Percentiles rank a stretch among this genome's conserved stretches.
phyloP scores from a whole-genome alignment of 2,329 filamentous ascomycete genomes.

The Fusarium bactridioides region DNA sequence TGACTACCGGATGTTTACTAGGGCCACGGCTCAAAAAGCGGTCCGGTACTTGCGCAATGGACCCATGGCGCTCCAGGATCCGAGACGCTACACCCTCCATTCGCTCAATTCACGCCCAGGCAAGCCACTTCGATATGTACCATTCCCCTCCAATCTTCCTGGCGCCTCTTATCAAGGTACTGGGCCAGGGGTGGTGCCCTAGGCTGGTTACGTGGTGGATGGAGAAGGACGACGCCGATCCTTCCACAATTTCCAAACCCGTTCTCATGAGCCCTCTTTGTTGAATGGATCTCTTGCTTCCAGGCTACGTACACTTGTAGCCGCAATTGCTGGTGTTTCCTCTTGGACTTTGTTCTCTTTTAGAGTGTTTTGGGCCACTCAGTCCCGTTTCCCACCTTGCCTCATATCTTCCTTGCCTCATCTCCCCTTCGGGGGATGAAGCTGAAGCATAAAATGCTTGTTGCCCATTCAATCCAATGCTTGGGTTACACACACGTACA shows the following conservation, averaged over 20 bases:
- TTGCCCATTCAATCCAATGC: conserved; percentile 2
- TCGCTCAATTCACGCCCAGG: conserved; percentile 30
- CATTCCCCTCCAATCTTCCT: conserved; percentile 40
- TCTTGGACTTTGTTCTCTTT: conserved; percentile 16
- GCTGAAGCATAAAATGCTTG: neutral
- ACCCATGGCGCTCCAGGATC: conserved; percentile 34
- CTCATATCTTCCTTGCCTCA: conserved; percentile 17
- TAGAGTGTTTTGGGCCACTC: conserved; percentile 35
- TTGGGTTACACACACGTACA: conserved; percentile 15
- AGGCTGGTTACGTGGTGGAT: conserved; percentile 22
- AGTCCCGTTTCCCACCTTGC: conserved; percentile 23
- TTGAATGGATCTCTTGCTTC: conserved; percentile 12
- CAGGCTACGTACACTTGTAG: neutral
- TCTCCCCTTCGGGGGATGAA: neutral
- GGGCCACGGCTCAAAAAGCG: conserved; percentile 29
- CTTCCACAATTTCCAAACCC: conserved; percentile 36
- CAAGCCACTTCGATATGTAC: conserved; percentile 38
- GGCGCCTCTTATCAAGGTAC: conserved; percentile 38
- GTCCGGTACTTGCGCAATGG: conserved; percentile 27
- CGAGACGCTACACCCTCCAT: conserved; percentile 17
- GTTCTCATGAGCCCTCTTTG: conserved; percentile 30
- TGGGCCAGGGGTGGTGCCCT: conserved; percentile 34
- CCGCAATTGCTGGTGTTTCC: conserved; percentile 6
- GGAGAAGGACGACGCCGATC: conserved; percentile 37
- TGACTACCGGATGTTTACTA: conserved; percentile 26